Conservation (phyloP, 73 alveolate genomes). For the Symbiodinium pilosum region DNA sequence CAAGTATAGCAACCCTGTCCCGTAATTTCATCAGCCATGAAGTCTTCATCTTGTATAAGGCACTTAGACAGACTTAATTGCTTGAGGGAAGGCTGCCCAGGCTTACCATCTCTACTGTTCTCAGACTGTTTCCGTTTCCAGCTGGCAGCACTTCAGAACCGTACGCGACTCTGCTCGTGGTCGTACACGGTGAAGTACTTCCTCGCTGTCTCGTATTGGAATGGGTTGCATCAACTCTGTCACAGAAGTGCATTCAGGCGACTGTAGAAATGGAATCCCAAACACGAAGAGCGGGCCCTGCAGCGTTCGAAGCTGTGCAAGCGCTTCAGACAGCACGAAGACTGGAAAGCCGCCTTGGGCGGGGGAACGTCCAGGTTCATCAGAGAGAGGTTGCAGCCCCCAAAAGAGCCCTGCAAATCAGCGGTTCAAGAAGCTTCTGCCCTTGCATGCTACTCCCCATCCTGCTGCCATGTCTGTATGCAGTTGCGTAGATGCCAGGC, state of each 20-base stretch:
- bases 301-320: background rate
- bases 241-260: background rate
- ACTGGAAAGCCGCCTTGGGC: constrained; percentile 50
- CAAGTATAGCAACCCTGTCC: too few relatives aligned
- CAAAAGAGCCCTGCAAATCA: constrained; percentile 23
- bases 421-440: too few relatives aligned
- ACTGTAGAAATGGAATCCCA: constrained; percentile 89
- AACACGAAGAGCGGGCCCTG: constrained; percentile 91
- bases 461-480: background rate
- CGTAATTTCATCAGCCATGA: too few relatives aligned
- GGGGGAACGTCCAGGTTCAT: constrained; percentile 92
- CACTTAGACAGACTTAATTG: too few relatives aligned
- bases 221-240: background rate
- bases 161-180: constrained; percentile 39
- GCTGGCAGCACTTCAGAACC: too few relatives aligned
- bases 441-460: too few relatives aligned
- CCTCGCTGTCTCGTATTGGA: constrained; percentile 2
- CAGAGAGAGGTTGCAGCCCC: constrained; percentile 92
- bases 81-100: too few relatives aligned
- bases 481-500: too few relatives aligned
- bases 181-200: constrained; percentile 81
- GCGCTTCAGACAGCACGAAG: background rate
- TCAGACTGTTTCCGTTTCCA: too few relatives aligned
- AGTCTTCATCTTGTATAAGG: too few relatives aligned
- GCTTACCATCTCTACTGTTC: too few relatives aligned